A percentile compares a stretch with the other conserved stretches of the same genome.
phyloP scores from a whole-genome alignment of 2,329 filamentous ascomycete genomes.

The Fusarium lyarnte region DNA sequence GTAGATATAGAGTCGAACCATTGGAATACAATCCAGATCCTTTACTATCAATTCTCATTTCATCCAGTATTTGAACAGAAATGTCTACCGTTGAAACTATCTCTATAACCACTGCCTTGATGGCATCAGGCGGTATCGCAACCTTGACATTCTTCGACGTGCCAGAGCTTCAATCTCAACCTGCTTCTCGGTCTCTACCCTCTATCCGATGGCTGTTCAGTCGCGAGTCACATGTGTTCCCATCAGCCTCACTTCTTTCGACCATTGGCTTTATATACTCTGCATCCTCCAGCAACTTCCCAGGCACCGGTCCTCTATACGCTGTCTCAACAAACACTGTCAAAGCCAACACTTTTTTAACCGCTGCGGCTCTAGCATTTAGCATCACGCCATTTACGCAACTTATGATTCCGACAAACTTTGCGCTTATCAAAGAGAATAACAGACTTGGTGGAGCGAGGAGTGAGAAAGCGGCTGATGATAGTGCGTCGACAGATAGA shows the following conservation, averaged over 20 bases:
- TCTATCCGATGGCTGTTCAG: neutral
- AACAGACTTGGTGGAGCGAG: neutral
- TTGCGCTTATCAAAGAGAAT: neutral
- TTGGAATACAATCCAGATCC: neutral
- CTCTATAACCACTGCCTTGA: neutral
- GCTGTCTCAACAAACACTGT: neutral
- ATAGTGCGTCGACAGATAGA: neutral
- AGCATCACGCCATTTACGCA: constrained; percentile 3
- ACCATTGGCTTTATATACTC: neutral
- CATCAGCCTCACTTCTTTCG: neutral
- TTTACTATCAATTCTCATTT: accelerated
- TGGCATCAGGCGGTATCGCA: constrained; percentile 7
- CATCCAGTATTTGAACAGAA: no score
- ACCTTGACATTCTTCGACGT: constrained; percentile 9
- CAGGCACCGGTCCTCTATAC: accelerated
- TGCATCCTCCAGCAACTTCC: neutral
- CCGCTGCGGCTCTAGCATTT: neutral
- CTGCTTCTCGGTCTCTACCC: neutral
- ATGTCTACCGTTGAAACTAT: neutral
- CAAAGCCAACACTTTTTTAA: neutral
- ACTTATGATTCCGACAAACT: constrained; percentile 9
- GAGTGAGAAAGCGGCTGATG: neutral
- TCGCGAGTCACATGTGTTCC: neutral
- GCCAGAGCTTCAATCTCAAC: constrained; percentile 10
- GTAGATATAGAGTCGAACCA: neutral